These are phyloP conservation scores for Dalechampia spathulata DNA, from an alignment of 441 rosid genomes.

Conservation along the genomic window DNA sequence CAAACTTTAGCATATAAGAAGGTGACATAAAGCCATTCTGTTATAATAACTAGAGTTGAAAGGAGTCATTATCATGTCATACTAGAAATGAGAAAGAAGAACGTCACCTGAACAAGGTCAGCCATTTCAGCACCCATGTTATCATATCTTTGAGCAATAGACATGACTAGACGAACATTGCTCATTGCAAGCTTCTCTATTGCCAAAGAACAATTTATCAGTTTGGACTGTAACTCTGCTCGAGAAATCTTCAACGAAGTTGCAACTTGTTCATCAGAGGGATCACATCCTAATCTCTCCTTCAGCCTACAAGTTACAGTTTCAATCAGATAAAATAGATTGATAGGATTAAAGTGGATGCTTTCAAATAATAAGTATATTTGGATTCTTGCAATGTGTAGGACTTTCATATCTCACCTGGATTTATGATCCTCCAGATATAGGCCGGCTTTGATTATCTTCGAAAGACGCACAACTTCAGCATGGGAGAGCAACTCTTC, in stretches of 20 bases:
- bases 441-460: constrained; percentile 68
- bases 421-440: constrained; percentile 67
- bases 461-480: constrained; percentile 73
- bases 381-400: too few species aligned
- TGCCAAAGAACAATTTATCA: constrained; percentile 68
- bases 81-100: constrained; percentile 12
- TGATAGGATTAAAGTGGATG: too few species aligned
- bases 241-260: constrained; percentile 68
- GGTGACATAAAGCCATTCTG: too few species aligned
- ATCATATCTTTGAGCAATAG: constrained; percentile 85
- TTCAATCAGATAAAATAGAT: neutral
- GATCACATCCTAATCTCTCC: constrained; percentile 80
- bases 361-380: too few species aligned
- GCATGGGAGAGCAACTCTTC: constrained; percentile 68
- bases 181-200: constrained; percentile 94
- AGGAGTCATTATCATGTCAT: neutral
- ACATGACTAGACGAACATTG: constrained; percentile 94
- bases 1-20: too few species aligned
- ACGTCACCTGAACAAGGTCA: constrained; percentile 89
- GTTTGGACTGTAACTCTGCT: constrained; percentile 54
- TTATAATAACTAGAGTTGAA: too few species aligned
- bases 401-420: constrained; percentile 41
- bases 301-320: constrained; percentile 70
- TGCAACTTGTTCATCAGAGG: constrained; percentile 83
- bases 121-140: constrained; percentile 91